Evolutionary conservation across 1,284 basidiomycete species (phyloP), one percentile per base, ranked within the genome.

Genomic region (Anthracocystis setariae): DNA sequence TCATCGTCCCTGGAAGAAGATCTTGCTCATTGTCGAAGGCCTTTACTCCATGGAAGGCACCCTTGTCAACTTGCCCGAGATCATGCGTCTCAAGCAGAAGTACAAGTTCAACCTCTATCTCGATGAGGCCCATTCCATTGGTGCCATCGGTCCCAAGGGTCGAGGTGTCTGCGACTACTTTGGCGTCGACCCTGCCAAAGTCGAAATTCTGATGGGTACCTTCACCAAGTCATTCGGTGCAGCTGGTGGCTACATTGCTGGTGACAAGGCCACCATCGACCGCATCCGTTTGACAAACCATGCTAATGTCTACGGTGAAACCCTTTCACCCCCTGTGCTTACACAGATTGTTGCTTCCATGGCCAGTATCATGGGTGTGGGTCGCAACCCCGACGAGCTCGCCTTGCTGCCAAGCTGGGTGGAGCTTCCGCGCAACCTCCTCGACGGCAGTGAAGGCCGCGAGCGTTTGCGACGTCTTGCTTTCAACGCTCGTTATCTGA

Each of bases 191-290:
- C 93, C 94, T 3, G 86, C 87, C 10, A 87, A 87, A 33, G 87
- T 98, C 64, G 95, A 98, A 82, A 88, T 99, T 70, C 88, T 97
- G 70, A 99, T 99, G 95, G 95, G 95, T 57, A 99, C 95, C 0
- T 96, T 99, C 83, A 98, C 95, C 37, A 98, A 98, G 84, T 97
- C 94, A 0, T 98, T 98, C 81, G 96, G 95, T 61, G 94, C 95
- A 2, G 91, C 94, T 0, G 95, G 95, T 54, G 95, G 95, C 15
- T 98, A 99, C 85, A 90, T 99, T 74, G 88, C 93, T 3, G 95
- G 92, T 7, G 88, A 85, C 77, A 93, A 93, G 82, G 83, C 85
- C 8, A 85, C 96, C 55, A 90, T 97, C 76, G 90, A 93, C 78
- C 87, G 89, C 15, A 87, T 99, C 4, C 90, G 94, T 21, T 79